phyloP scores from a whole-genome alignment of 345 rosid genomes.

The Ceriops decandra region DNA sequence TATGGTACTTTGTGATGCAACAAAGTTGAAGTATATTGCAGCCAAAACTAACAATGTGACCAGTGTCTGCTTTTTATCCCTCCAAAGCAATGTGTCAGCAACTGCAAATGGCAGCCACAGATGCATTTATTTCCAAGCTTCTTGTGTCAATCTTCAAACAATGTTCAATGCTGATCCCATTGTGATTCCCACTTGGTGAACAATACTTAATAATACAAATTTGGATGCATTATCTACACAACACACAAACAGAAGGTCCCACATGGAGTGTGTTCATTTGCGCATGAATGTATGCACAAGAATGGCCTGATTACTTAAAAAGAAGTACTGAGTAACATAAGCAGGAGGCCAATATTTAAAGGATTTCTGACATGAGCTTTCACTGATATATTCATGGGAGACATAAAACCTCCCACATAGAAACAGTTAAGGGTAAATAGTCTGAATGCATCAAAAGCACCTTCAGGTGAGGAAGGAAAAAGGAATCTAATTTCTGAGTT shows the following conservation, averaged over 20 bases:
- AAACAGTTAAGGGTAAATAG: no score
- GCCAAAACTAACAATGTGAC: conserved; percentile 43
- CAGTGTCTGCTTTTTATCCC: conserved; percentile 63
- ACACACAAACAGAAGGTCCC: background rate
- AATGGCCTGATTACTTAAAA: background rate
- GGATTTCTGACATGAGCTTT: background rate
- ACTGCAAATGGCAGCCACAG: conserved; percentile 48
- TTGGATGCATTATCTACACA: background rate
- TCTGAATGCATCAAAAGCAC: no score
- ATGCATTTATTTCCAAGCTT: conserved; percentile 2
- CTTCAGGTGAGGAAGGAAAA: background rate
- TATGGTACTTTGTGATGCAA: conserved; percentile 57
- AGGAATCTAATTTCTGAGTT: background rate
- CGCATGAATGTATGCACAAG: no score
- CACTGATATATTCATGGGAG: no score
- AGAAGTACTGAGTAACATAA: background rate
- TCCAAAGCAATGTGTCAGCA: conserved; percentile 88
- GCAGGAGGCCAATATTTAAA: background rate
- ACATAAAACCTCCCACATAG: background rate
- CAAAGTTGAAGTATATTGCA: conserved; percentile 61
- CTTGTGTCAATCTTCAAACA: conserved; percentile 1
- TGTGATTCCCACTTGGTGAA: background rate
- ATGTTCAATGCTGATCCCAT: background rate
- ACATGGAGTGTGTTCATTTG: no score
- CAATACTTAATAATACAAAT: background rate